Evolutionary conservation across 495 filamentous ascomycete genomes (phyloP).

Genomic region (Elasticomyces elasticus): DNA sequence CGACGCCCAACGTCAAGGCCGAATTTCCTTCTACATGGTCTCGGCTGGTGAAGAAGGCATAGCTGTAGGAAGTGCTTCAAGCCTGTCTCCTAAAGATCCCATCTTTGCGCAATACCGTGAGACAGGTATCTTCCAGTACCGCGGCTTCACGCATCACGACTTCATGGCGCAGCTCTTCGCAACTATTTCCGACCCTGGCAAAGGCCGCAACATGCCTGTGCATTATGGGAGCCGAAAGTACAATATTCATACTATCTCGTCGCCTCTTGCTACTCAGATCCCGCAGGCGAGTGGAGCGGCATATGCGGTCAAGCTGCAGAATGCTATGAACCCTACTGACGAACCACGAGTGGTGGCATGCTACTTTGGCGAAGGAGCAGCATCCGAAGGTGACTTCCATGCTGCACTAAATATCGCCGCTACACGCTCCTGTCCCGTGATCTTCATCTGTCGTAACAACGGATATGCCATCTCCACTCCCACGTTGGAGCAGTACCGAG

Average conservation of each 20-base stretch:
- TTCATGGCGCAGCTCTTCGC: constrained; percentile 97
- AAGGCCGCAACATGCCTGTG: constrained; percentile 93
- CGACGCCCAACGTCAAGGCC: constrained; percentile 70
- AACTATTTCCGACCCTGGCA: constrained; percentile 69
- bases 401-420: constrained; percentile 94
- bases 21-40: constrained; percentile 95
- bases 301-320: constrained; percentile 85
- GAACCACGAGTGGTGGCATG: constrained; percentile 63
- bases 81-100: constrained; percentile 71
- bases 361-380: constrained; percentile 97
- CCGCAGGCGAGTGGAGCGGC: constrained; percentile 90
- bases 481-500: constrained; percentile 90
- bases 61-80: constrained; percentile 74
- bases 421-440: constrained; percentile 77
- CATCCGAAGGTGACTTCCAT: constrained; percentile 95
- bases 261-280: constrained; percentile 86
- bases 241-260: constrained; percentile 89
- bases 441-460: constrained; percentile 97
- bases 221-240: constrained; percentile 81
- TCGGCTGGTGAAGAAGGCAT: constrained; percentile 94
- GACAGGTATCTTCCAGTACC: constrained; percentile 77
- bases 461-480: constrained; percentile 94
- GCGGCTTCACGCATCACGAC: constrained; percentile 73
- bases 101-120: constrained; percentile 94
- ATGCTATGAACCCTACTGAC: constrained; percentile 57